Evolutionary conservation across 371 early-diverging fungal genomes (phyloP).

Genomic region (Syncephalis fuscata): DNA sequence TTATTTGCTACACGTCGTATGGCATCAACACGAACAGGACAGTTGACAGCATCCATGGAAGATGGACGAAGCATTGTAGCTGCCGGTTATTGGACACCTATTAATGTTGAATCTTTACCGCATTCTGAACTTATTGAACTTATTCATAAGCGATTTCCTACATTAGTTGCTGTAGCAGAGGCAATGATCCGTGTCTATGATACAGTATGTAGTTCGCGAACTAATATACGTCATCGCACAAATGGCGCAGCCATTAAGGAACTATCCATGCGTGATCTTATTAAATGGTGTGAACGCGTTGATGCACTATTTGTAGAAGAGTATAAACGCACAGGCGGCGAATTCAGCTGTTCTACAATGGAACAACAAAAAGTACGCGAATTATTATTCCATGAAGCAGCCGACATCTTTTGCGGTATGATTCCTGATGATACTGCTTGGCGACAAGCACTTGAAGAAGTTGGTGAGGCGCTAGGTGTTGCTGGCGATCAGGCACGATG

Average conservation of each 20-base stretch:
- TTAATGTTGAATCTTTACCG: conserved; percentile 44
- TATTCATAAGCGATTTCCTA: conserved; percentile 38
- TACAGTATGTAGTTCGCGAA: background rate
- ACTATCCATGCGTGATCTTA: conserved; percentile 35
- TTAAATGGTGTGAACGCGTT: conserved; percentile 76
- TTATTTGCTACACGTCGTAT: conserved; percentile 86
- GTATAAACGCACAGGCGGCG: too few relatives aligned
- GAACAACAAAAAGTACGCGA: conserved; percentile 15
- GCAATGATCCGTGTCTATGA: conserved; percentile 41
- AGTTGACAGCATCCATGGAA: conserved; percentile 1
- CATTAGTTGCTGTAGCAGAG: conserved; percentile 19
- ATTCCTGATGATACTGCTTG: conserved; percentile 50
- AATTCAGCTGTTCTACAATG: conserved; percentile 5
- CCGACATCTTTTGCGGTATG: conserved; percentile 78
- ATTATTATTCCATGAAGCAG: conserved; percentile 64
- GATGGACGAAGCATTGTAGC: conserved; percentile 20
- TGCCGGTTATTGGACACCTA: conserved; percentile 64
- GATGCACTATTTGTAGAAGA: conserved; percentile 14
- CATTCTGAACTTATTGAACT: conserved; percentile 43
- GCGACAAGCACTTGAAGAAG: conserved; percentile 29
- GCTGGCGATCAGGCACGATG: conserved; percentile 49
- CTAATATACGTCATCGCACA: background rate
- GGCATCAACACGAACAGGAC: conserved; percentile 21
- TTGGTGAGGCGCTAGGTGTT: conserved; percentile 63
- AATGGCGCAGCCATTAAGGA: conserved; percentile 13